These are phyloP conservation scores for Funneliformis geosporum DNA, from an alignment of 192 early-diverging fungal genomes.

Conservation along the genomic window DNA sequence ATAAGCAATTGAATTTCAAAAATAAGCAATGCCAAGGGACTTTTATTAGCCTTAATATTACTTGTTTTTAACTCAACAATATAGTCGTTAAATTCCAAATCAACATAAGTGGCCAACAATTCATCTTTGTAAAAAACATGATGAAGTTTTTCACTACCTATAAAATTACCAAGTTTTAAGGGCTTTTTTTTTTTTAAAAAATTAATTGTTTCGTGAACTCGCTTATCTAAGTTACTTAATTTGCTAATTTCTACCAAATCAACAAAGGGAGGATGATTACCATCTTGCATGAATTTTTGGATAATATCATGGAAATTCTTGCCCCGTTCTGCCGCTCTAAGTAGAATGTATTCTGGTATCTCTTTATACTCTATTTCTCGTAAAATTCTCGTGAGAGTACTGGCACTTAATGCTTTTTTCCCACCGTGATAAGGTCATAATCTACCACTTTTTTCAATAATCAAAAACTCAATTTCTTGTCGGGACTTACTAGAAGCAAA, in stretches of 20 bases:
- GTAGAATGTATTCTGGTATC: slow-evolving; percentile 17
- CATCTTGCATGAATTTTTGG: slow-evolving; percentile 3
- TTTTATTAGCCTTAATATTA: slow-evolving; percentile 20
- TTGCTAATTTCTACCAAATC: background rate
- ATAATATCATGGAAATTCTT: slow-evolving; percentile 26
- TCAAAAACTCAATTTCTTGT: too few species aligned
- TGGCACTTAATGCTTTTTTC: slow-evolving; percentile 25
- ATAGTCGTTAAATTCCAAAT: slow-evolving; percentile 28
- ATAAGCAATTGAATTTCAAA: slow-evolving; percentile 30
- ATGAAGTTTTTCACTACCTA: slow-evolving; percentile 21
- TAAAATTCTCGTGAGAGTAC: slow-evolving; percentile 21
- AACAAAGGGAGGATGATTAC: slow-evolving; percentile 18
- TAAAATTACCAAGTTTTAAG: background rate
- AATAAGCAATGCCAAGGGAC: slow-evolving; percentile 5
- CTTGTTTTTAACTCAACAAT: slow-evolving; percentile 28
- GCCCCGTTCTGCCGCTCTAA: slow-evolving; percentile 20
- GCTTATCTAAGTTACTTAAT: slow-evolving; percentile 18
- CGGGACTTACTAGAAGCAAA: too few species aligned
- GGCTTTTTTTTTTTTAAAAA: slow-evolving; percentile 26
- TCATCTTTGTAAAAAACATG: slow-evolving; percentile 24
- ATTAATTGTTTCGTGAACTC: slow-evolving; percentile 28
- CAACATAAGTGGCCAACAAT: slow-evolving; percentile 29
- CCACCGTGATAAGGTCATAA: slow-evolving; percentile 18
- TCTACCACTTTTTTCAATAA: too few species aligned
- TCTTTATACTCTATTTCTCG: slow-evolving; percentile 28